Conservation (phyloP, 2,329 filamentous ascomycete species). For the Bipolaris oryzae region DNA sequence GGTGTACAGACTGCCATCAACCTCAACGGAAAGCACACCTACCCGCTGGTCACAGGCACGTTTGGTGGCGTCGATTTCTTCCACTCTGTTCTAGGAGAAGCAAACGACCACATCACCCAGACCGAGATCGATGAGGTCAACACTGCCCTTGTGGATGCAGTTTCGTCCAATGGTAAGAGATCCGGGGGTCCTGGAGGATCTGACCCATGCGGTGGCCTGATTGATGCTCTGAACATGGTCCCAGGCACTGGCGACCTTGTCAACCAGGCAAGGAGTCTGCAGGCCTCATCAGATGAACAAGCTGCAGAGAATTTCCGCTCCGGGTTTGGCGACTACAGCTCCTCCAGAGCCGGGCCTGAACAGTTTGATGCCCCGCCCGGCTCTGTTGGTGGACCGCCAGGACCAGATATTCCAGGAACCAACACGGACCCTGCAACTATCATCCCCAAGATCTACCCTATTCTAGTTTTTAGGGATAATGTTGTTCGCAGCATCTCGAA, state of each 20-base stretch:
- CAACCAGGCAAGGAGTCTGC: constrained; percentile 54
- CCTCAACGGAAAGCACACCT: constrained; percentile 56
- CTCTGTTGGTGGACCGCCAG: constrained; percentile 52
- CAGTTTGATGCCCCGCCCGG: constrained; percentile 53
- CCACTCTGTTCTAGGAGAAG: constrained; percentile 58
- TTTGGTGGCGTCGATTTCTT: constrained; percentile 61
- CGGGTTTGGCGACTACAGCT: constrained; percentile 46
- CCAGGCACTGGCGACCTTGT: constrained; percentile 62
- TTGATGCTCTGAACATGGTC: constrained; percentile 75
- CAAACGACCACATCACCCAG: constrained; percentile 57
- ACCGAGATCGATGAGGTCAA: constrained; percentile 57
- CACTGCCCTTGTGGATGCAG: constrained; percentile 51
- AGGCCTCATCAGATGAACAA: constrained; percentile 56
- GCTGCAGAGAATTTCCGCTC: constrained; percentile 53
- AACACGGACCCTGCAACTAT: constrained; percentile 68
- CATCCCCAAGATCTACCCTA: constrained; percentile 81
- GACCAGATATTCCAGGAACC: constrained; percentile 71
- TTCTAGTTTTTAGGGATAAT: constrained; percentile 90
- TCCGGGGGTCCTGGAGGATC: constrained; percentile 41
- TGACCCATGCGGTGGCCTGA: constrained; percentile 56
- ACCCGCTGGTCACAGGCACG: constrained; percentile 60
- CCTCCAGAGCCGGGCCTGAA: constrained; percentile 43
- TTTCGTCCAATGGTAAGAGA: constrained; percentile 32
- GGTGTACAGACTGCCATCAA: constrained; percentile 55
- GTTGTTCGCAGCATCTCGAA: constrained; percentile 86